These are phyloP conservation scores for Rhizopus sp. DNA, from an alignment of 371 early-diverging fungal genomes.

Conservation along the genomic window DNA sequence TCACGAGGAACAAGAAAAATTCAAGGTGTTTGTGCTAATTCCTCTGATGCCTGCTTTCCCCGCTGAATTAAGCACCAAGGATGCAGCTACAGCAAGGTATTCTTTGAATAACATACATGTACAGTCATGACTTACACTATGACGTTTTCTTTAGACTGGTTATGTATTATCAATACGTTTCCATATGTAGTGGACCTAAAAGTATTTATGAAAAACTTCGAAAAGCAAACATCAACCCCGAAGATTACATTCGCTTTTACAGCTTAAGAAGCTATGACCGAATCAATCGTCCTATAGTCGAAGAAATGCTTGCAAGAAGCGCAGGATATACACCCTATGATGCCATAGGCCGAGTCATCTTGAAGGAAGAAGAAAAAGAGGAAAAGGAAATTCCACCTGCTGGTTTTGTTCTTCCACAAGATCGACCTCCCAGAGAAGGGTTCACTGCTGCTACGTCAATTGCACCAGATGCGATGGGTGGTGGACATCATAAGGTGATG, in stretches of 20 bases:
- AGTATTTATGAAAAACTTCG: constrained; percentile 60
- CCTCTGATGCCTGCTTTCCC: constrained; percentile 93
- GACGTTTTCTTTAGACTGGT: constrained; percentile 47
- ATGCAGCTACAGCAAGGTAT: constrained; percentile 73
- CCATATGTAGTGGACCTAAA: constrained; percentile 70
- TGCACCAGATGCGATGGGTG: constrained; percentile 26
- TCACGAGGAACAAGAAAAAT: constrained; percentile 62
- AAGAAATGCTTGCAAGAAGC: constrained; percentile 41
- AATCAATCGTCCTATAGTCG: constrained; percentile 38
- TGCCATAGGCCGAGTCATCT: neutral
- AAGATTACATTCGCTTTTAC: constrained; percentile 72
- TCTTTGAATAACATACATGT: neutral
- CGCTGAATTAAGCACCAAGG: constrained; percentile 73
- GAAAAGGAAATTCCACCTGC: constrained; percentile 13
- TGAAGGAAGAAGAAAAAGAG: neutral
- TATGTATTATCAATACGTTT: constrained; percentile 75
- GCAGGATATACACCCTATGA: constrained; percentile 35
- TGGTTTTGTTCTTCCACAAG: constrained; percentile 29
- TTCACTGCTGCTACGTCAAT: constrained; percentile 24
- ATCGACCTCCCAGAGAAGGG: constrained; percentile 1
- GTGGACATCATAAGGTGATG: constrained; percentile 22
- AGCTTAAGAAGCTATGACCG: constrained; percentile 70
- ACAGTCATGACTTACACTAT: neutral
- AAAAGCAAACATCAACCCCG: constrained; percentile 53
- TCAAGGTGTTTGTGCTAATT: constrained; percentile 86